phyloP scores from a whole-genome alignment of 164 flowering plant genomes.

The Chloranthus sessilifolius region DNA sequence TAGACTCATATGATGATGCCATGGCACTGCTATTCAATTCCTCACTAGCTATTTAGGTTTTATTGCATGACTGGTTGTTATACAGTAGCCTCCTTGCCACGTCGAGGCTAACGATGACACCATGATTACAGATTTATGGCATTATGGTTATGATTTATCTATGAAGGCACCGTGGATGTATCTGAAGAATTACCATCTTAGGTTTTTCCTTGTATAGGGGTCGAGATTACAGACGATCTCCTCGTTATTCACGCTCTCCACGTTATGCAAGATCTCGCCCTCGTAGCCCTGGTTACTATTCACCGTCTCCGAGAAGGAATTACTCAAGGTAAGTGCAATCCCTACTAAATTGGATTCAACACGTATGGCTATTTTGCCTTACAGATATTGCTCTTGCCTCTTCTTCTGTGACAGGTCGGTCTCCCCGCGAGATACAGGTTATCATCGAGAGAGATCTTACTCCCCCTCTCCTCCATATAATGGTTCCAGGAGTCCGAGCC shows the following conservation, averaged over 20 bases:
- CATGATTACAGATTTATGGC: no score
- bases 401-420: slow-evolving; percentile 29
- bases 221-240: slow-evolving; percentile 32
- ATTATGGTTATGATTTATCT: no score
- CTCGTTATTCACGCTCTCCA: slow-evolving; percentile 40
- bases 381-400: background rate
- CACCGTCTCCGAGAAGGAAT: slow-evolving; percentile 45
- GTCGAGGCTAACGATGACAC: no score
- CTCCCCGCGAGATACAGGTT: slow-evolving; percentile 44
- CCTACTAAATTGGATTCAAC: background rate
- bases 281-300: slow-evolving; percentile 48
- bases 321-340: slow-evolving; percentile 40
- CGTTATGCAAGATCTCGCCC: slow-evolving; percentile 35
- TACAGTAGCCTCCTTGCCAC: no score
- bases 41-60: no score
- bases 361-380: background rate
- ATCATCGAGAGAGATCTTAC: slow-evolving; percentile 33
- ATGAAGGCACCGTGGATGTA: background rate
- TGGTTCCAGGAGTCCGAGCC: slow-evolving; percentile 47
- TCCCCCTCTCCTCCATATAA: slow-evolving; percentile 40
- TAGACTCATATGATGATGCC: background rate
- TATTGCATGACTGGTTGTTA: no score
- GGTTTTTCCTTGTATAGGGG: slow-evolving; percentile 20
- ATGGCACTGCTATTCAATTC: no score
- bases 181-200: background rate